Evolutionary conservation across 164 flowering plant genomes (phyloP).

Genomic region (Vitis amurensis): DNA sequence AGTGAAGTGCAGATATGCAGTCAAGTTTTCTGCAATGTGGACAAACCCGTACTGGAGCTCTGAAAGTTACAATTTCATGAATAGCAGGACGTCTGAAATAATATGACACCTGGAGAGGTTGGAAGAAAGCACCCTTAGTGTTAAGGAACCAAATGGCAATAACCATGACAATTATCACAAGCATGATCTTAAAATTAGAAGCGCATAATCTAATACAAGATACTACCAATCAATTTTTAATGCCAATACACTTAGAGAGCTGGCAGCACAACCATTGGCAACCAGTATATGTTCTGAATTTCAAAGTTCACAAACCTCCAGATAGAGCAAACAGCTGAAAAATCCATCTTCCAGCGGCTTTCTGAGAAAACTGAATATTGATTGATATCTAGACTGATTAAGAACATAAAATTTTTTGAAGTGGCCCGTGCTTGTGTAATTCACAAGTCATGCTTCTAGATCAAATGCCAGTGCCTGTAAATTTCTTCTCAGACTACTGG

Average conservation of each 20-base stretch:
- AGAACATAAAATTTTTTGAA: neutral
- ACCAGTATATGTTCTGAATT: too few relatives aligned
- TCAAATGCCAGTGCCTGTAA: neutral
- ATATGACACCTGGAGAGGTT: slow-evolving; percentile 39
- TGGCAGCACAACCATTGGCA: too few relatives aligned
- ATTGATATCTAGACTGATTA: neutral
- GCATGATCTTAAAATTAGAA: neutral
- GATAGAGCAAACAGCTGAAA: neutral
- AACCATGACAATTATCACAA: neutral
- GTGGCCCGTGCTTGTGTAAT: neutral
- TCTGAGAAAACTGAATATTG: neutral
- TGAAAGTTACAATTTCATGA: slow-evolving; percentile 45
- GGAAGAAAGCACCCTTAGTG: neutral
- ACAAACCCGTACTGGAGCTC: slow-evolving; percentile 45
- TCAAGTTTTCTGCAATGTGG: neutral
- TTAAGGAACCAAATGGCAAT: neutral
- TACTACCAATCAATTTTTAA: neutral
- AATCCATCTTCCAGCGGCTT: neutral
- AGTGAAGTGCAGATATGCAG: neutral
- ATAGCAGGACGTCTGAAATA: slow-evolving; percentile 39
- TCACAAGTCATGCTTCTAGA: neutral
- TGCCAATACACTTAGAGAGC: neutral
- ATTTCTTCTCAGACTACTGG: neutral
- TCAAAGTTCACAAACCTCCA: neutral
- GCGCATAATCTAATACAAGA: neutral